phyloP scores from a whole-genome alignment of 2,329 filamentous ascomycete species.

The Penicillium paneum region DNA sequence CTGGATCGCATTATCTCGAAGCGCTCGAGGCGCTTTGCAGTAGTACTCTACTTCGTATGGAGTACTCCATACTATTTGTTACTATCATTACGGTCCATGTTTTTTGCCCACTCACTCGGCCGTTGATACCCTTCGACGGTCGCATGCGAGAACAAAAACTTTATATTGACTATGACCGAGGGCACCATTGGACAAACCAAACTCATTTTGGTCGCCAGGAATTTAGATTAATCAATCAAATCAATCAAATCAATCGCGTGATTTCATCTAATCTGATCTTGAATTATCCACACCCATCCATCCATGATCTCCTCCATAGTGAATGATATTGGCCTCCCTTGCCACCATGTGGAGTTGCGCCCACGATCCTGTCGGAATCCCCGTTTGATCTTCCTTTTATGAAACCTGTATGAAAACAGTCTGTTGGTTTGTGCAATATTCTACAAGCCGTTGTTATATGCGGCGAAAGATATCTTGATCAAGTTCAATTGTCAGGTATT shows the following conservation, averaged over 20 bases:
- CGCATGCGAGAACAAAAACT: not conserved
- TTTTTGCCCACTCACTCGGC: not conserved
- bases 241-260: too few species aligned
- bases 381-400: not conserved
- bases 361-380: not conserved
- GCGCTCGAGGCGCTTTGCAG: not conserved
- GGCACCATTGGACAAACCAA: not conserved
- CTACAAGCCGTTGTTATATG: not conserved
- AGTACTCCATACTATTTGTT: not conserved
- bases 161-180: not conserved
- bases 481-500: not conserved
- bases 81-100: too few species aligned
- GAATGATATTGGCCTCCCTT: not conserved
- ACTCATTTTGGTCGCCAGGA: too few species aligned
- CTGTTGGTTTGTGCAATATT: not conserved
- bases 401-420: not conserved
- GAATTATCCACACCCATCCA: not conserved
- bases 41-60: not conserved
- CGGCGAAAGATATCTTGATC: not conserved
- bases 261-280: conserved; percentile 2
- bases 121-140: not conserved
- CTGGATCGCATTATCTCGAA: not conserved
- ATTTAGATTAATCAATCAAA: not conserved
- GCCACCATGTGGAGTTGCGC: not conserved
- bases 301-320: not conserved